Base-by-base conservation (phyloP, 164 flowering plant genomes). In the Magnolia changhungtana region DNA sequence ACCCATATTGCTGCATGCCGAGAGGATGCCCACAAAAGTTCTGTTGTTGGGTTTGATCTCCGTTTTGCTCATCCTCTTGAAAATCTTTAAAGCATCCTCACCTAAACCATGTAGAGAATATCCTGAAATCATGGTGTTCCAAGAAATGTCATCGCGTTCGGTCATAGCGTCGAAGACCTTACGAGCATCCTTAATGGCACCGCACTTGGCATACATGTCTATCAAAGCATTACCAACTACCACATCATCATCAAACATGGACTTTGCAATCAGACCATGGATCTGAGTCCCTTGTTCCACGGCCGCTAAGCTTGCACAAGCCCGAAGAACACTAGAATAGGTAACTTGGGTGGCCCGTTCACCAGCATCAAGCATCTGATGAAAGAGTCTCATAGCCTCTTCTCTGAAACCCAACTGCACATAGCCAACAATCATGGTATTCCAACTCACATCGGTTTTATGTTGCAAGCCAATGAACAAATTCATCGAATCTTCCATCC, bases 151-250 rank as follows among this genome's bases (percentile, higher is more conserved):
- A 69, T 92, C 92, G 37, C 76, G 81, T 63, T 84, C 69, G 14
- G 37, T 72, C 88, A 89, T 86, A 76, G 21, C 76, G 51, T 90
- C 88, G 83, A 93, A 93, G 0, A 87, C 84, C 67, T 78, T 77
- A 10, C 85, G 87, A 8, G 97, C 94, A 75, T 88, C 89, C 65
- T 80, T 86, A 67, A 92, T 92, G 69, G 75, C 84, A 23, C 99
- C 98, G 78, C 98, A 94, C 81, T 94, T 94, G 45, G 92, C 94
- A 84, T 96, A 94, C 99, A 94, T 96, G 78, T 96, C 98, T 74
- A 93, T 86, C 79, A 93, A 83, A 76, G 94, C 82, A 83, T 92
- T 95, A 7, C 78, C 74, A 16, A 92, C 95, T 1, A 83, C 85
- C 31, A 74, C 63, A 78, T 87, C 81, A 72, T 80, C 76, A 75